Evolutionary conservation across 148 eudicot species (phyloP), one percentile per base, ranked within the genome.

Genomic region (Euryodendron excelsum): DNA sequence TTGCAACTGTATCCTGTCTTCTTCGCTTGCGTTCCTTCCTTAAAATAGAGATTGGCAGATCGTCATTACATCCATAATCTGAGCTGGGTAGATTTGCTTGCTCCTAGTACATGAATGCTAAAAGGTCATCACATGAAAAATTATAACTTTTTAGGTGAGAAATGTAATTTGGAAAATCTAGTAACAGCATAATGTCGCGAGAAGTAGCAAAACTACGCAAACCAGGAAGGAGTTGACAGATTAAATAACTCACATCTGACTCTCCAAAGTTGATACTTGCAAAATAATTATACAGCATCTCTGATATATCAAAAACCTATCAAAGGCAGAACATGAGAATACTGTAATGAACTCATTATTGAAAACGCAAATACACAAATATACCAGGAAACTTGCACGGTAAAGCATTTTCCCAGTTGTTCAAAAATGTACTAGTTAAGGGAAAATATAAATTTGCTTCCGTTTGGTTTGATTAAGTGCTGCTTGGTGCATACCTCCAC

Each of bases 291-390:
- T 83, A 85, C 74, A 95, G 44, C 85, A 85, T 65, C 63, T 88
- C 93, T 53, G 99, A 91, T 75, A 95, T 69, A 81, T 95, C 94
- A 82, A 84, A n/a, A 77, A 91, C 89, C 98, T 94, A 75, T 48
- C 60, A 65, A 77, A 47, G 34, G 34, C 8, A 8, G 3, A 61
- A 47, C 15, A 39, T 53, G 33, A 65, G 36, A 27, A n/a, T 14
- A 13, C 34, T 64, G 8, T 47, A 34, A 44, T 36, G 59, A 3
- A 48, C 21, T 39, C n/a, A n/a, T n/a, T n/a, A n/a, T n/a, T n/a
- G n/a, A n/a, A n/a, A n/a, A n/a, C n/a, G n/a, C n/a, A 12, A 18
- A 50, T 27, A 15, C 4, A 27, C 1, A 31, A 60, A 21, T 13
- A 69, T 70, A 52, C 23, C 1, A 41, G 75, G 60, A 52, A 30